Percentiles rank a stretch among this genome's conserved stretches.
Evolutionary conservation across 2,329 filamentous ascomycete species (phyloP).

Genomic region (Neopestalotiopsis rosae): DNA sequence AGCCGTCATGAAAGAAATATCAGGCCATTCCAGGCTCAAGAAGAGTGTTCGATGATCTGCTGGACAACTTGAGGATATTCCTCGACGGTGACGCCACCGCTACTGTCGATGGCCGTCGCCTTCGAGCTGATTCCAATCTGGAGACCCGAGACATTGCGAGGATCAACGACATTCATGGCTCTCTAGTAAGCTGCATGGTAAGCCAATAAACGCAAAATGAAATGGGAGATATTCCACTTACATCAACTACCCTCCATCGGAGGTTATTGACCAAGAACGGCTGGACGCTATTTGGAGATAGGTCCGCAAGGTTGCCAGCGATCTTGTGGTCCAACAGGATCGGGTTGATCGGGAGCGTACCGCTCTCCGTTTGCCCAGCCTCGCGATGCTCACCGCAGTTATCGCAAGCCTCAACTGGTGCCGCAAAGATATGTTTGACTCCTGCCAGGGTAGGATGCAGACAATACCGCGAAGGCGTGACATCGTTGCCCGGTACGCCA

Average conservation of each 20-base stretch:
- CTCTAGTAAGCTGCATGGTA: background rate
- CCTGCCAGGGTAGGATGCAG: background rate
- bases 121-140: background rate
- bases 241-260: background rate
- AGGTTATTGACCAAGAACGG: background rate
- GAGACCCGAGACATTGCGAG: background rate
- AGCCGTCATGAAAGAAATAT: no score
- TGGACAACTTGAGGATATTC: background rate
- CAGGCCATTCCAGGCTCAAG: background rate
- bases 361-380: background rate
- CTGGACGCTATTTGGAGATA: background rate
- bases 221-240: background rate
- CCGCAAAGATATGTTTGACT: background rate
- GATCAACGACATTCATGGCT: background rate
- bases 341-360: background rate
- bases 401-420: background rate
- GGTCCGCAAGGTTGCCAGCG: background rate
- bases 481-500: background rate
- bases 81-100: background rate
- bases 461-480: background rate
- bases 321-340: background rate
- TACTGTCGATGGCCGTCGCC: background rate
- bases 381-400: background rate
- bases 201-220: background rate
- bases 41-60: slow-evolving; percentile 6